These are phyloP conservation scores for Haplosporangium sp. DNA, from an alignment of 371 early-diverging fungal species.

Conservation along the genomic window DNA sequence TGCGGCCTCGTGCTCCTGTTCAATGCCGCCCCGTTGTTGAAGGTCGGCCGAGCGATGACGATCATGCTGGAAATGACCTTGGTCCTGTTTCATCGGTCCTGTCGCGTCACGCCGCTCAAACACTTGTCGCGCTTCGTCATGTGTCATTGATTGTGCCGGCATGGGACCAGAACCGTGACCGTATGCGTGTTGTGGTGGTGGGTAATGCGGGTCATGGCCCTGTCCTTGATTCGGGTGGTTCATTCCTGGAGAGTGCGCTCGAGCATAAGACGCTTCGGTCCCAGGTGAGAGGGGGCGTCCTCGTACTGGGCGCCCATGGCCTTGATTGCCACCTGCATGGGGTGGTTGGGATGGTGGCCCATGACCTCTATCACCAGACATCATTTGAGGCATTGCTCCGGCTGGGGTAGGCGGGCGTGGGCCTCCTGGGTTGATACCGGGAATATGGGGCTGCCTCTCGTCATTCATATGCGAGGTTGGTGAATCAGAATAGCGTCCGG, in stretches of 20 bases:
- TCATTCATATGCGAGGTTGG: constrained; percentile 31
- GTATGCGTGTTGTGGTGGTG: constrained; percentile 31
- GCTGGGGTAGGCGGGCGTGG: constrained; percentile 43
- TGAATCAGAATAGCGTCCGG: constrained; percentile 15
- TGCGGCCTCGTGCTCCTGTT: constrained; percentile 20
- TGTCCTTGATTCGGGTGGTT: constrained; percentile 21
- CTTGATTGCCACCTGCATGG: constrained; percentile 8
- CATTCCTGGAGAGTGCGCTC: constrained; percentile 37
- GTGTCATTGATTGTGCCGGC: constrained; percentile 24
- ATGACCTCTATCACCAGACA: constrained; percentile 25
- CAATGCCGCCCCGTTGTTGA: constrained; percentile 23
- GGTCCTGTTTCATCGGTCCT: constrained; percentile 33
- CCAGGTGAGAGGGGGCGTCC: constrained; percentile 32
- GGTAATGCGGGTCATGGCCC: constrained; percentile 38
- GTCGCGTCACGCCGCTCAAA: constrained; percentile 30
- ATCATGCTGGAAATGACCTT: constrained; percentile 37
- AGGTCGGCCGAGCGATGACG: constrained; percentile 47
- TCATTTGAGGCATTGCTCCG: constrained; percentile 47
- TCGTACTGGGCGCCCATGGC: constrained; percentile 23
- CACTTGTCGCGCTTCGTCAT: constrained; percentile 29
- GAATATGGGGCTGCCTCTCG: constrained; percentile 45
- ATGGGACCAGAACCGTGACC: constrained; percentile 40
- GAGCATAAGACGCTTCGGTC: constrained; percentile 25
- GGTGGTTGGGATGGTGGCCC: constrained; percentile 24
- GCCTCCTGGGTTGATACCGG: constrained; percentile 37